Base-by-base conservation (phyloP, 805 yeast species). In the Yarrowia osloensis region DNA sequence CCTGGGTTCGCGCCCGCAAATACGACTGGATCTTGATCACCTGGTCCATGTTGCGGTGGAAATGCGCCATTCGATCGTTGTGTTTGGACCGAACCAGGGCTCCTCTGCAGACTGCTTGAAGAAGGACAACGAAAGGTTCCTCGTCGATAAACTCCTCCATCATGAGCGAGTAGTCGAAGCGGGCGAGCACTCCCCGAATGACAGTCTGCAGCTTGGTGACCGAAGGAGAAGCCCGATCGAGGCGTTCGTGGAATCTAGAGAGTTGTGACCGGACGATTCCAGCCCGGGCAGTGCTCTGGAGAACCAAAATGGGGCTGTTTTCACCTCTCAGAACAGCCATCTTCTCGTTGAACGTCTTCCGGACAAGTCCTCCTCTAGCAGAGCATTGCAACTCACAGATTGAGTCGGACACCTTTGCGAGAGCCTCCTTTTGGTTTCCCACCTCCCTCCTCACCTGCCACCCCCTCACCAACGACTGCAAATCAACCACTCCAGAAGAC, bases 11-110 rank as follows among this genome's bases (percentile, higher is more conserved):
- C 35, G 91, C 87, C 67, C 92, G 84, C 67, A 94, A 82, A 42
- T 81, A 80, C 59, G 91, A 87, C 78, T 95, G 99, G 19, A 93
- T 84, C 72, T 81, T 84, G 69, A 91, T 80, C 17, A 95, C 84
- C 44, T 84, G 81, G n/a, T 81, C 82, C 44, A 84, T 74, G 72
- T 90, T 86, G 4, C 76, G 74, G 19, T 74, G 74, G 77, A 91
- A 94, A 77, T 86, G 82, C 0, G 74, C 74, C 70, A 78, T 75
- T 35, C 79, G 68, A 13, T 70, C 71, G 2, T 66, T 49, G 67
- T 71, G 70, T 11, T 65, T 57, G 31, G 70, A 69, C 17, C 81
- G 71, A 0, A 71, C 72, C 17, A 78, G 68, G 29, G 63, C 67
- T 1, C 81, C 81, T 7, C 81, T 72, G 31, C 70, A 67, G 6